Percentiles rank a stretch among this genome's conserved stretches.
phyloP scores from a whole-genome alignment of 495 filamentous ascomycete species.

The Annulohypoxylon stygium region DNA sequence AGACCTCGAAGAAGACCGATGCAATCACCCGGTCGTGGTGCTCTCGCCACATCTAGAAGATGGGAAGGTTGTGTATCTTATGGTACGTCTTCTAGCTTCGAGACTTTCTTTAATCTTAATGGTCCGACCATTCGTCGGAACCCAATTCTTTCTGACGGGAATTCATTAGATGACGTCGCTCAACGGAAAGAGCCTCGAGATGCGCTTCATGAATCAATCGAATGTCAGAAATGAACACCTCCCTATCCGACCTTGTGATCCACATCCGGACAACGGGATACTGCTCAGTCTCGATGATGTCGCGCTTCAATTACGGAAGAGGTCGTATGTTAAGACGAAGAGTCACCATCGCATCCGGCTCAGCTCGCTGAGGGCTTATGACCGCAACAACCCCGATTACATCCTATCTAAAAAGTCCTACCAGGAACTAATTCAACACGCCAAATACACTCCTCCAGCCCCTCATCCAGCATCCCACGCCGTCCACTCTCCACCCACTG shows the following conservation, averaged over 20 bases:
- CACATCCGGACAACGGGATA: slow-evolving; percentile 52
- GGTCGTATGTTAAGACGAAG: slow-evolving; percentile 46
- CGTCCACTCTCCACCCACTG: background rate
- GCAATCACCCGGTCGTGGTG: slow-evolving; percentile 49
- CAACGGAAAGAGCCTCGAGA: slow-evolving; percentile 41
- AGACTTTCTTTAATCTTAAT: background rate
- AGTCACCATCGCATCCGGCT: slow-evolving; percentile 18
- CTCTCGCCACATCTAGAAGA: slow-evolving; percentile 39
- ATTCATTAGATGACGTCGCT: slow-evolving; percentile 51
- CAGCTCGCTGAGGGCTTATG: slow-evolving; percentile 25
- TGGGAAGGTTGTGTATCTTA: slow-evolving; percentile 41
- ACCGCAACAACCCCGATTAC: slow-evolving; percentile 32
- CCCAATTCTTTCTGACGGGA: background rate
- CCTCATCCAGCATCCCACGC: slow-evolving; percentile 27
- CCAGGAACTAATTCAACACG: slow-evolving; percentile 35
- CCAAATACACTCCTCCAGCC: slow-evolving; percentile 33
- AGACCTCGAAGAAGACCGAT: slow-evolving; percentile 42
- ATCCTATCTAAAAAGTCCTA: slow-evolving; percentile 40
- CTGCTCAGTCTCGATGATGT: slow-evolving; percentile 41
- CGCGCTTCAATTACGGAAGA: slow-evolving; percentile 35
- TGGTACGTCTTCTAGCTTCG: slow-evolving; percentile 38
- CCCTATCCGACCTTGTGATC: slow-evolving; percentile 45
- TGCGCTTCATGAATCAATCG: slow-evolving; percentile 23
- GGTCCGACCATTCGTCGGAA: background rate
- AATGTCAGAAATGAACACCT: slow-evolving; percentile 42